Base-by-base conservation (phyloP, 163 green algal species). In the Coccomyxa subellipsoidea region DNA sequence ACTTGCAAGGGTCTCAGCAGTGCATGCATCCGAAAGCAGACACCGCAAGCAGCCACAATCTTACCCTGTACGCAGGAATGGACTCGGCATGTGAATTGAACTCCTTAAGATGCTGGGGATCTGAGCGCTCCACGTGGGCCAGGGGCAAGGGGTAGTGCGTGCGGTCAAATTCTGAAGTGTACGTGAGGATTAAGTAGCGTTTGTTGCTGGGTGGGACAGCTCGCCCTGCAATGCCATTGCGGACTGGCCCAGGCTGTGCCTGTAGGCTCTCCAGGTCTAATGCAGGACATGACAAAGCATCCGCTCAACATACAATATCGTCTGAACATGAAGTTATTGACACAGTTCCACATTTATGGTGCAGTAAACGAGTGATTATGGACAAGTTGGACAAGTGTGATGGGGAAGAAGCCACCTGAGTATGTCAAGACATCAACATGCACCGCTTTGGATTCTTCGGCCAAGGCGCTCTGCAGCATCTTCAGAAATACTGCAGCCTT, bases 161-260 rank as follows among this genome's bases (percentile, higher is more conserved):
- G 23, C 93, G 87, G 81, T 97, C 93, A 87, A 95, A 97, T 87
- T 97, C 94, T 7, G 91, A 91, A 29, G 92, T 90, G 75, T 98
- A 98, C 1, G 94, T 97, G 27, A 98, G 88, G 70, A 98, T 98
- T n/a, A 98, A 89, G 88, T 98, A 98, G 29, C 94, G 87, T 79
- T 97, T 98, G 88, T 94, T 95, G 77, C 86, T 92, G 39, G 82
- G 83, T 37, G 81, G 69, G 35, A 79, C 79, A 32, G 59, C 71
- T 1, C 38, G 76, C 39, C 76, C 31, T 32, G 80, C 27, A 53
- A 73, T 36, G 4, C 47, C 38, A 9, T 76, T 39, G 31, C 47
- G 23, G 23, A 8, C 0, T 59, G 47, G 23, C 15, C 47, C 53
- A 38, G 34, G 47, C 32, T 38, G 35, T 54, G 72, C 40, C 53